Base-by-base conservation (phyloP, 2,329 filamentous ascomycete genomes). In the Colletotrichum shisoi region DNA sequence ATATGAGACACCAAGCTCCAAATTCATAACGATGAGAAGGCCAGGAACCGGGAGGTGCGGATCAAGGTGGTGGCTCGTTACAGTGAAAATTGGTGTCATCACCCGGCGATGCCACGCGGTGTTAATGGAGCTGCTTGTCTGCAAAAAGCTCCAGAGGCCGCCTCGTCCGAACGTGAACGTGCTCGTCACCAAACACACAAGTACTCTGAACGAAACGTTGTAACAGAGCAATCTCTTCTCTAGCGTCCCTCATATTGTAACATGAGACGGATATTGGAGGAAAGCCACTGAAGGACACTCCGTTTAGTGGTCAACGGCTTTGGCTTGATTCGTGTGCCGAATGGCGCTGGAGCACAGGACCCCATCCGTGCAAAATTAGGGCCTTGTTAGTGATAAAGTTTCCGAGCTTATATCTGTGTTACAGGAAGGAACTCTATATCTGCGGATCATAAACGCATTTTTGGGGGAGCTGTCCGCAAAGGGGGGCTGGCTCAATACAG, bases 401-500 rank as follows among this genome's bases (percentile, higher is more conserved):
- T 64, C 3, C 11, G 34, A 56, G 59, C 51, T 54, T 12, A 59
- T 64, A 13, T 49, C 13, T 59, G 31, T 39, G 64, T 63, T 49
- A 59, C 61, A 59, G 49, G 54, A 64, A 45, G 54, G 51, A 67
- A 65, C 48, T 65, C 19, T 64, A 56, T 65, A 49, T 4, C 44
- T 34, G 42, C 21, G 37, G 61, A 9, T 57, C n/a, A 19, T 15
- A 51, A 24, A 54, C 24, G 31, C 27, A 19, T 5, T 13, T 24
- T 56, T 31, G 8, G 40, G 44, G 34, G 53, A 42, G 31, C 31
- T 27, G 24, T 15, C 53, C 21, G 31, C 45, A 40, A 12, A 48
- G 27, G 15, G 27, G 15, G 11, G 52, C 4, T 21, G 21, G 17
- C 4, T 42, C 21, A 17, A 27, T 15, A 37, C 57, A 19, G 11